phyloP scores from a whole-genome alignment of 2,329 filamentous ascomycete genomes.

The Penicillium sp. region DNA sequence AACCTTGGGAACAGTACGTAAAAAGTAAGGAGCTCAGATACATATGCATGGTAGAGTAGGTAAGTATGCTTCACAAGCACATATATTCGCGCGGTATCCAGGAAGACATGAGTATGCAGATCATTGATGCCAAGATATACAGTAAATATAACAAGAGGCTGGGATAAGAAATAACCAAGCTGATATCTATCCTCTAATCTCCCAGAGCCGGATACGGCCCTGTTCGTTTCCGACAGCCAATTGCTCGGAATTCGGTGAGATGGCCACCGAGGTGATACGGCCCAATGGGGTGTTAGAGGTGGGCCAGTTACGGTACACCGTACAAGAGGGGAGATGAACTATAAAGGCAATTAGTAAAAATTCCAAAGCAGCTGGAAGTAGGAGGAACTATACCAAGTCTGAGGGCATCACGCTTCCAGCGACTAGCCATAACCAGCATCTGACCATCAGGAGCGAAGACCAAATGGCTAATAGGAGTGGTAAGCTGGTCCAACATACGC shows the following conservation, averaged over 20 bases:
- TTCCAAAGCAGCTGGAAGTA: background rate
- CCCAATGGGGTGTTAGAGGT: conserved; percentile 87
- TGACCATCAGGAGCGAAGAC: conserved; percentile 87
- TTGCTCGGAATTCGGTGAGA: conserved; percentile 64
- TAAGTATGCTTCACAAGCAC: background rate
- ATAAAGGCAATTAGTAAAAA: conserved; percentile 10
- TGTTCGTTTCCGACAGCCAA: conserved; percentile 85
- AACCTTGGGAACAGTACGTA: background rate
- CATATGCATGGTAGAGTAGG: background rate
- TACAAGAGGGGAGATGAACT: conserved; percentile 88
- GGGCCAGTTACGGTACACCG: conserved; percentile 96
- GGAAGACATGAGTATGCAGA: background rate
- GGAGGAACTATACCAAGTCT: conserved; percentile 54
- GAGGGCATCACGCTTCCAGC: conserved; percentile 84
- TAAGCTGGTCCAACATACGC: conserved; percentile 78
- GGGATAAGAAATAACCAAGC: background rate
- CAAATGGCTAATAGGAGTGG: conserved; percentile 77
- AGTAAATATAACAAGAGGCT: background rate
- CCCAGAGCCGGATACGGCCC: conserved; percentile 88
- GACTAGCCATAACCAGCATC: conserved; percentile 79
- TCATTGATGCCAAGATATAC: background rate
- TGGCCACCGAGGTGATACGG: conserved; percentile 72
- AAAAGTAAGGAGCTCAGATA: background rate
- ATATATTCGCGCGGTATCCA: background rate
- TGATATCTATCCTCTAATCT: conserved; percentile 64